Conservation (phyloP, 73 alveolate species). For the Paramecium bursaria region DNA sequence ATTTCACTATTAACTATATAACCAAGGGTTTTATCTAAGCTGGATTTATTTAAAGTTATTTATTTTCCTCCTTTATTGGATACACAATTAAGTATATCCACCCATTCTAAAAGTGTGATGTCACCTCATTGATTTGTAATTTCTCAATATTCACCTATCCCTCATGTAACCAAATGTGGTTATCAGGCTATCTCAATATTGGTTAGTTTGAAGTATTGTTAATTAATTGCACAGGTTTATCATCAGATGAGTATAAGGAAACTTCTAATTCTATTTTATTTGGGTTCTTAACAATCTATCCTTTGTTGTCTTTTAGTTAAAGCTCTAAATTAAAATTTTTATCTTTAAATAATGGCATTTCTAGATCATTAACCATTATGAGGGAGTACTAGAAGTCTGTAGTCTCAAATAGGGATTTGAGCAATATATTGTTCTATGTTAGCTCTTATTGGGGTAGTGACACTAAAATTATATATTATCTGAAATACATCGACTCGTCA, state of each 20-base stretch:
- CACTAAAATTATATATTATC: too few species aligned
- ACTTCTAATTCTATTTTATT: constrained; percentile 45
- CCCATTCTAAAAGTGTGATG: constrained; percentile 54
- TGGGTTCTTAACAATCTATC: not conserved
- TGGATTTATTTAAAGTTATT: not conserved
- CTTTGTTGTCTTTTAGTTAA: constrained; percentile 39
- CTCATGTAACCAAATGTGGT: constrained; percentile 19
- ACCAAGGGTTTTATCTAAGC: constrained; percentile 24
- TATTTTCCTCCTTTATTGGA: constrained; percentile 19
- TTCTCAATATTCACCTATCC: constrained; percentile 30
- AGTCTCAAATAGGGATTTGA: constrained; percentile 7
- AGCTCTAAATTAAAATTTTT: constrained; percentile 40
- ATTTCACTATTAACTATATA: constrained; percentile 32
- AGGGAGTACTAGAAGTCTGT: constrained; percentile 23
- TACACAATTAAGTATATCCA: constrained; percentile 45
- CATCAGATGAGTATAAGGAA: constrained; percentile 55
- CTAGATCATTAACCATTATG: constrained; percentile 30
- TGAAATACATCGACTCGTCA: constrained; percentile 26
- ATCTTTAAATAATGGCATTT: constrained; percentile 45
- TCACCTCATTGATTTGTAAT: constrained; percentile 47
- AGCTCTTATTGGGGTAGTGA: constrained; percentile 43
- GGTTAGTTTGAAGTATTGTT: not conserved
- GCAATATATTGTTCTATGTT: constrained; percentile 11
- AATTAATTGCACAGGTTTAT: constrained; percentile 4
- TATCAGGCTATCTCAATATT: constrained; percentile 39